Evolutionary conservation across 2,329 filamentous ascomycete species (phyloP).

Genomic region (Fragosphaeria purpurea): DNA sequence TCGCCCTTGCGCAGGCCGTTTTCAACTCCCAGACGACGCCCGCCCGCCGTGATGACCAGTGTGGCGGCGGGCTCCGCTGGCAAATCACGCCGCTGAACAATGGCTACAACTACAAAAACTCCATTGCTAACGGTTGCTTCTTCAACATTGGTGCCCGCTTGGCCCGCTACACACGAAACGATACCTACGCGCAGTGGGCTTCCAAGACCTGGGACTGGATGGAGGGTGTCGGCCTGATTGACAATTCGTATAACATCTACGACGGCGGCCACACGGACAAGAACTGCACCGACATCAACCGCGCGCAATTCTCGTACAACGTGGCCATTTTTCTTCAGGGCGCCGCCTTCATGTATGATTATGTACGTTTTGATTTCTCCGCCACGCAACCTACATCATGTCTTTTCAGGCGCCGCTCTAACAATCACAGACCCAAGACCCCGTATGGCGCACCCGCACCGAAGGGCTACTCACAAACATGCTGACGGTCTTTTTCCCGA

Average conservation of each 20-base stretch:
- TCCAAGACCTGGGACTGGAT: conserved; percentile 42
- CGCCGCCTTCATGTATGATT: conserved; percentile 59
- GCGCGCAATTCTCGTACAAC: conserved; percentile 57
- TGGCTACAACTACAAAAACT: conserved; percentile 53
- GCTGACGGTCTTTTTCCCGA: conserved; percentile 40
- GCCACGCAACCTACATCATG: no score
- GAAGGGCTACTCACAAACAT: conserved; percentile 42
- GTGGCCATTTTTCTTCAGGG: conserved; percentile 52
- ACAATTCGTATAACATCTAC: conserved; percentile 46
- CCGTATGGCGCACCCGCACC: conserved; percentile 44
- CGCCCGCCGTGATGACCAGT: conserved; percentile 49
- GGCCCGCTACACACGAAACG: conserved; percentile 44
- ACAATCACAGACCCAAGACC: conserved; percentile 33
- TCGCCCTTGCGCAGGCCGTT: conserved; percentile 46
- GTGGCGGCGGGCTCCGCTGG: conserved; percentile 49
- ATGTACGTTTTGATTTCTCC: conserved; percentile 24
- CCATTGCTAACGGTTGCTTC: conserved; percentile 30
- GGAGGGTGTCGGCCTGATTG: conserved; percentile 33
- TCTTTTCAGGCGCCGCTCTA: no score
- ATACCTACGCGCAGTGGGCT: conserved; percentile 43
- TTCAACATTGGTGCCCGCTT: conserved; percentile 42
- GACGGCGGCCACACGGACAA: conserved; percentile 36
- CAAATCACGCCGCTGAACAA: conserved; percentile 52
- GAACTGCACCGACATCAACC: conserved; percentile 50
- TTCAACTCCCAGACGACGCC: conserved; percentile 42